These are phyloP conservation scores for Thozetella sp. DNA, from an alignment of 495 filamentous ascomycete species.

Conservation along the genomic window DNA sequence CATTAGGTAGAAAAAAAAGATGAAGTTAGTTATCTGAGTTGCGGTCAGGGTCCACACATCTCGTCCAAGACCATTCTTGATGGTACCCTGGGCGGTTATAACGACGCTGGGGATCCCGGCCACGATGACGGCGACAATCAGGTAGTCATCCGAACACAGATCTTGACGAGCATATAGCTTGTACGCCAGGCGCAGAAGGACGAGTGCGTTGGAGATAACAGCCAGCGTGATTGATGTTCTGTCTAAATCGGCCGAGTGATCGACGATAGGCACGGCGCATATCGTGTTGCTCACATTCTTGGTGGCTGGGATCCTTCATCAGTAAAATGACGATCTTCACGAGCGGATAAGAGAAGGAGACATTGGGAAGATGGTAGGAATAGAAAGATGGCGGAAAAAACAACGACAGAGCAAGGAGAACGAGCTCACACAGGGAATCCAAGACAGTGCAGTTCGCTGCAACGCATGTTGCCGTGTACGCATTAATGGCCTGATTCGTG, in stretches of 20 bases:
- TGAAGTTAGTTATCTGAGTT: constrained; percentile 17
- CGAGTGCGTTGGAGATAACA: neutral
- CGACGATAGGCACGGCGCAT: constrained; percentile 7
- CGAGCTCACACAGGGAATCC: neutral
- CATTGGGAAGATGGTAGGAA: neutral
- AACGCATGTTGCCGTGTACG: neutral
- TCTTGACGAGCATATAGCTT: constrained; percentile 2
- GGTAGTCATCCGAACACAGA: constrained; percentile 15
- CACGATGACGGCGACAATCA: constrained; percentile 9
- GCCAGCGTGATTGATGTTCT: constrained; percentile 2
- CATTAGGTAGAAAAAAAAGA: constrained; percentile 17
- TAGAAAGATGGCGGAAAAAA: neutral
- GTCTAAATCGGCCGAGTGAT: neutral
- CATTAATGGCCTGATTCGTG: neutral
- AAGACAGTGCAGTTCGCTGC: neutral
- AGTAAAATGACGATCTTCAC: neutral
- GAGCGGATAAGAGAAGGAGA: neutral
- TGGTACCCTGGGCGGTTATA: constrained; percentile 9
- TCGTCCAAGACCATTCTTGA: constrained; percentile 24
- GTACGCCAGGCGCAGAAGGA: neutral
- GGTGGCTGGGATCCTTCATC: constrained; percentile 2
- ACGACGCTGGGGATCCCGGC: constrained; percentile 4
- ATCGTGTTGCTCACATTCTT: constrained; percentile 6
- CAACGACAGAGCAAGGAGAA: neutral
- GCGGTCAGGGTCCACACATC: constrained; percentile 31